Conservation (phyloP, 2,329 filamentous ascomycete species). For the Sclerotinia sclerotiorum region DNA sequence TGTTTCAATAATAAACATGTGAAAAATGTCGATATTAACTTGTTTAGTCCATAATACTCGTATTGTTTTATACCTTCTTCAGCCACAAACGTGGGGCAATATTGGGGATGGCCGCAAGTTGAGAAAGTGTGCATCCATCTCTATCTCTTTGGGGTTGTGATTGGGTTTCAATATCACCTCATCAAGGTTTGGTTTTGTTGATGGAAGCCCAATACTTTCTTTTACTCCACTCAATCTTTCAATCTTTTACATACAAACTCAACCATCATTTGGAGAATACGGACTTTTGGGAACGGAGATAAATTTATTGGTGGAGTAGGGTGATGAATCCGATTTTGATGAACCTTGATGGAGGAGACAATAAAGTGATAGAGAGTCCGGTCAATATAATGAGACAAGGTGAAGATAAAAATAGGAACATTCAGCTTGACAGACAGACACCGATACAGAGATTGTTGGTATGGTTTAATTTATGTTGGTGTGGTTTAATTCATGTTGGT, state of each 20-base stretch:
- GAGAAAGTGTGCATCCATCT: background rate
- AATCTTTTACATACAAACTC: background rate
- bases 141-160: background rate
- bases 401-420: background rate
- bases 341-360: background rate
- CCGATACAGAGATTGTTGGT: background rate
- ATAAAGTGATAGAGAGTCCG: background rate
- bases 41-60: background rate
- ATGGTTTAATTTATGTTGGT: background rate
- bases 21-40: background rate
- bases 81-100: slow-evolving; percentile 5
- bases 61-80: background rate
- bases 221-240: background rate
- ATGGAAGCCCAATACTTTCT: background rate
- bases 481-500: background rate
- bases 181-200: slow-evolving; percentile 8
- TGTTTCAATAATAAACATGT: slow-evolving; percentile 3
- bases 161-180: slow-evolving; percentile 19
- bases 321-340: background rate
- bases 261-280: background rate
- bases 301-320: background rate
- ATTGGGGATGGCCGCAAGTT: background rate
- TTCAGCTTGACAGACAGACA: too few relatives aligned
- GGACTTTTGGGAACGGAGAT: background rate
- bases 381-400: background rate